Evolutionary conservation across 805 yeast genomes (phyloP), one percentile per base, ranked within the genome.

Genomic region (Wickerhamomyces chambardii): DNA sequence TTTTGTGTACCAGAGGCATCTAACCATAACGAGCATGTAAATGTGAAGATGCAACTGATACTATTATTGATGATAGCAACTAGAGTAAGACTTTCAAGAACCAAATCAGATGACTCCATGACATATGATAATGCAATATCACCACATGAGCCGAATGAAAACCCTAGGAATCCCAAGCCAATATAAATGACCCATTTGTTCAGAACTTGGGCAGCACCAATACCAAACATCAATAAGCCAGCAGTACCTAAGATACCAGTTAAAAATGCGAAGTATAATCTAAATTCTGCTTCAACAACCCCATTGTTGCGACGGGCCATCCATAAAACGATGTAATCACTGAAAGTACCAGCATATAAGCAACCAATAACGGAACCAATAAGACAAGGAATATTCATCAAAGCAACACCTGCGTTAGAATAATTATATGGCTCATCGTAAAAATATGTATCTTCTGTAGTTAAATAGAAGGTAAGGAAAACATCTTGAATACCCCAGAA

Each of bases 401-500:
- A 49, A 0, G 86, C 87, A 18, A 83, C 84, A 27, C 78, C 83
- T 6, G 70, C 66, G 44, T 77, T 68, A 14, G 76, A 63, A 48
- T 78, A 79, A 54, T 71, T 70, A 67, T 73, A 82, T 10, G 92
- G 90, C 0, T 68, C 66, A 37, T 68, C 78, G 35, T 75, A 74
- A 59, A 75, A 82, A 43, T 64, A 61, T 36, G 77, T 77, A 40
- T 81, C 87, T 51, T 80, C 84, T 10, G 84, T 73, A 3, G 89
- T 81, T 42, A 83, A 55, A 54, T 81, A 83, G 47, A 83, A 82
- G 0, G 89, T 74, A 43, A 82, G 64, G 50, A 80, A 77, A 0
- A 86, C 83, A 50, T 80, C 86, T 53, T 82, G 90, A 38, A 76
- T 64, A 31, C 90, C 90, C 90, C 90, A 83, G 43, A 81, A 73